These are phyloP conservation scores for Leishmania lainsoni DNA, from an alignment of 208 protist species.

Conservation along the genomic window DNA sequence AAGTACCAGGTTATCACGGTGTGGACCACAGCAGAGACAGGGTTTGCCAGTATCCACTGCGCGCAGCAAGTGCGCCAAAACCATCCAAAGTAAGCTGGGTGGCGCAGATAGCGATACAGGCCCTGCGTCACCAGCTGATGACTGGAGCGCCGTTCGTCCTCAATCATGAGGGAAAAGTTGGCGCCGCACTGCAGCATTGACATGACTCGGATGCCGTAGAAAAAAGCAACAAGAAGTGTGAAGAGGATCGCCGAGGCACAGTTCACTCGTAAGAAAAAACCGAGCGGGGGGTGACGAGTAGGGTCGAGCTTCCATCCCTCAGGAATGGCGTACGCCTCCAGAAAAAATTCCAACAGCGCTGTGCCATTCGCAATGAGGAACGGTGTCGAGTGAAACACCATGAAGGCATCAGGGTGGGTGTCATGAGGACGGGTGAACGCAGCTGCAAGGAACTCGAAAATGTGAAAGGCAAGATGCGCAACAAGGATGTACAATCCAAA, in stretches of 20 bases:
- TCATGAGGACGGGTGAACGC: slow-evolving; percentile 55
- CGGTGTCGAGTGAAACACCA: slow-evolving; percentile 78
- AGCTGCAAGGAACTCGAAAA: slow-evolving; percentile 77
- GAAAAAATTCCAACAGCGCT: slow-evolving; percentile 69
- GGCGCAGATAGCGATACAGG: slow-evolving; percentile 90
- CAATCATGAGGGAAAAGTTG: slow-evolving; percentile 89
- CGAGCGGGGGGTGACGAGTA: not conserved
- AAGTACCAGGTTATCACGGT: slow-evolving; percentile 89
- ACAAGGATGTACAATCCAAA: slow-evolving; percentile 66
- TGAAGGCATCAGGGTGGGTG: slow-evolving; percentile 75
- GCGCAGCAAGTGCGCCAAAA: slow-evolving; percentile 92
- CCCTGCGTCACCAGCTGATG: slow-evolving; percentile 92
- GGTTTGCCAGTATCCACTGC: slow-evolving; percentile 95
- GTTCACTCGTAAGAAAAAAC: slow-evolving; percentile 49
- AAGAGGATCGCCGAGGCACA: slow-evolving; percentile 32
- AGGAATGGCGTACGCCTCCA: slow-evolving; percentile 63
- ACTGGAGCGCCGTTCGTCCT: slow-evolving; percentile 46
- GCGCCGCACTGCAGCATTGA: slow-evolving; percentile 83
- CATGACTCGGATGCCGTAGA: slow-evolving; percentile 74
- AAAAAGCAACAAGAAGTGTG: slow-evolving; percentile 43
- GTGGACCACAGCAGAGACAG: slow-evolving; percentile 82
- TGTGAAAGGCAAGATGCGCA: slow-evolving; percentile 70
- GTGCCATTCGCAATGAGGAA: slow-evolving; percentile 58
- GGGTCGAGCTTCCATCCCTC: slow-evolving; percentile 56
- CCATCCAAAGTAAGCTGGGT: slow-evolving; percentile 97